Conservation (phyloP, 768 basidiomycete genomes). For the Trametes cingulata region DNA sequence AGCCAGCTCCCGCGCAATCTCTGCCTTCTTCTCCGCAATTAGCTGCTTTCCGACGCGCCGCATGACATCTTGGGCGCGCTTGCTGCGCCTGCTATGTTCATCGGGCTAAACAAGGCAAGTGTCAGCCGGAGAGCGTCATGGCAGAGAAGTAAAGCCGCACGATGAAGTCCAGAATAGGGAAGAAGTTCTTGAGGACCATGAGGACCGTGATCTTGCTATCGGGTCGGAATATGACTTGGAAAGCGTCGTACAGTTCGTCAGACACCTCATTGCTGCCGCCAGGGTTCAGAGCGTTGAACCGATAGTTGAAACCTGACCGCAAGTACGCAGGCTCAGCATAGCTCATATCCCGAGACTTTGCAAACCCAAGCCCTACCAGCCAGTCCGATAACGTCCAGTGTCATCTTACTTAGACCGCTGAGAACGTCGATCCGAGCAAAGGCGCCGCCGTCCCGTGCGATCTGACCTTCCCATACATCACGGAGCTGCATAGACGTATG, state of each 20-base stretch:
- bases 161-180: slow-evolving; percentile 28
- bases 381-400: slow-evolving; percentile 44
- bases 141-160: not conserved
- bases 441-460: slow-evolving; percentile 25
- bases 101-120: slow-evolving; percentile 7
- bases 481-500: slow-evolving; percentile 22
- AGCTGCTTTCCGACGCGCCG: slow-evolving; percentile 30
- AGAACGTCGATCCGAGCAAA: slow-evolving; percentile 34
- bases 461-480: slow-evolving; percentile 30
- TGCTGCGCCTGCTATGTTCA: not conserved
- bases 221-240: slow-evolving; percentile 27
- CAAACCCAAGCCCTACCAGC: slow-evolving; percentile 30
- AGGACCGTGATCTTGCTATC: not conserved
- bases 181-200: slow-evolving; percentile 10
- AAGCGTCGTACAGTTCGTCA: slow-evolving; percentile 35
- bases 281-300: slow-evolving; percentile 35
- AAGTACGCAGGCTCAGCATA: not conserved
- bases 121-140: not conserved
- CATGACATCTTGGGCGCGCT: slow-evolving; percentile 22
- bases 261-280: slow-evolving; percentile 21
- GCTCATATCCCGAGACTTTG: not conserved
- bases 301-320: slow-evolving; percentile 35
- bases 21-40: slow-evolving; percentile 35
- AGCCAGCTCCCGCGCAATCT: not conserved
- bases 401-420: slow-evolving; percentile 36